Evolutionary conservation across 192 early-diverging fungal genomes (phyloP).

Genomic region (Coemansia sp.): DNA sequence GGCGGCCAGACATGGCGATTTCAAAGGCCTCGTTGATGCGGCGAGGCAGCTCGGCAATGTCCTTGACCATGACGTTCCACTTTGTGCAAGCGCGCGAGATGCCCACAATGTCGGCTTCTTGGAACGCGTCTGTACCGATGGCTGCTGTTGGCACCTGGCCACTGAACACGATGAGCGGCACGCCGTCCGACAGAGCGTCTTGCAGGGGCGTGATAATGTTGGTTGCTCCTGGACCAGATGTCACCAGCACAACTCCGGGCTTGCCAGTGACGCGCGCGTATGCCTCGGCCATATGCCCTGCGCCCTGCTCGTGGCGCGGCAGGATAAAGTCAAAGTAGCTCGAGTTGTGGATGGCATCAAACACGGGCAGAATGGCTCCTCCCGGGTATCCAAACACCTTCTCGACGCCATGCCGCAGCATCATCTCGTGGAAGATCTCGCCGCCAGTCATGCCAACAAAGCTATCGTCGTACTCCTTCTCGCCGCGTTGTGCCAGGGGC

Average conservation of each 20-base stretch:
- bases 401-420: slow-evolving; percentile 91
- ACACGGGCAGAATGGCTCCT: slow-evolving; percentile 97
- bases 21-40: slow-evolving; percentile 99
- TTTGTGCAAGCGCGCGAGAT: slow-evolving; percentile 97
- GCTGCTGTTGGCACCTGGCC: slow-evolving; percentile 92
- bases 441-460: slow-evolving; percentile 98
- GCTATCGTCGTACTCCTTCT: slow-evolving; percentile 69
- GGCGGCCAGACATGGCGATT: slow-evolving; percentile 93
- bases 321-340: slow-evolving; percentile 96
- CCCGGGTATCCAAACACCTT: slow-evolving; percentile 98
- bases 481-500: slow-evolving; percentile 32
- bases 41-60: slow-evolving; percentile 92
- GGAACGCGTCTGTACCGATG: slow-evolving; percentile 97
- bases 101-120: slow-evolving; percentile 97
- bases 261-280: slow-evolving; percentile 88
- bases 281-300: slow-evolving; percentile 98
- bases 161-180: slow-evolving; percentile 93
- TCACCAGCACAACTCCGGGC: slow-evolving; percentile 74
- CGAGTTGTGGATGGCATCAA: slow-evolving; percentile 97
- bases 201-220: slow-evolving; percentile 98
- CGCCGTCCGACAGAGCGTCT: slow-evolving; percentile 94
- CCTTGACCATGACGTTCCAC: slow-evolving; percentile 99
- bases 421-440: slow-evolving; percentile 99
- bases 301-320: slow-evolving; percentile 97
- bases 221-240: slow-evolving; percentile 95